Conservation (phyloP, 768 basidiomycete genomes). For the Lentinula lateritia region DNA sequence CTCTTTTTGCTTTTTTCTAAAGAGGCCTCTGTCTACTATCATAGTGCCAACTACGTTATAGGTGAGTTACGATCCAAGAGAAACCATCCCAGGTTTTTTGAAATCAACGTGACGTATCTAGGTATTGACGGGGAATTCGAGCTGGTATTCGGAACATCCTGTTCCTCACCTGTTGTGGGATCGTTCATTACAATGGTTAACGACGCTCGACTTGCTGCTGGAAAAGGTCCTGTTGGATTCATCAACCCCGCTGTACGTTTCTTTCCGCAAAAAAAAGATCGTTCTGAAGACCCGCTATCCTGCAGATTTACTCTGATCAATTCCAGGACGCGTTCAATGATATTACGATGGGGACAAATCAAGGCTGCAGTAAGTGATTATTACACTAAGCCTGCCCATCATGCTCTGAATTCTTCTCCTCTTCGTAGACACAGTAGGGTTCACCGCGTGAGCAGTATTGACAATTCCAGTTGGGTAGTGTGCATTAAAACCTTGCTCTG, state of each 20-base stretch:
- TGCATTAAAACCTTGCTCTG: not conserved
- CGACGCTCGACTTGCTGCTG: conserved; percentile 39
- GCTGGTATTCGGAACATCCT: conserved; percentile 45
- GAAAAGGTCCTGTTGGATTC: conserved; percentile 43
- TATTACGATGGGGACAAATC: conserved; percentile 34
- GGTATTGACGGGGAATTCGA: conserved; percentile 33
- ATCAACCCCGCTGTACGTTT: conserved; percentile 38
- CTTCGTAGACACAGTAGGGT: conserved; percentile 18
- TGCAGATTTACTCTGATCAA: conserved; percentile 28
- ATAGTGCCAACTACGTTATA: conserved; percentile 34
- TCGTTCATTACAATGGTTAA: conserved; percentile 47
- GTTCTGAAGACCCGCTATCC: not conserved
- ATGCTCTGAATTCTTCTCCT: not conserved
- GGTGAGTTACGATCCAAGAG: conserved; percentile 15
- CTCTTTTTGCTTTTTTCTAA: not conserved
- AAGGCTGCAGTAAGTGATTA: conserved; percentile 28
- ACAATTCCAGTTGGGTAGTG: conserved; percentile 10
- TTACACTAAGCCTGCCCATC: not conserved
- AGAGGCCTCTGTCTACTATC: not conserved
- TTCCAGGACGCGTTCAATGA: conserved; percentile 34
- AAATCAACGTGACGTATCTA: not conserved
- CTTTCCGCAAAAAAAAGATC: not conserved
- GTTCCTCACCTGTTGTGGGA: conserved; percentile 42
- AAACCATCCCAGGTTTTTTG: too few relatives aligned
- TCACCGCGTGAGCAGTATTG: not conserved